phyloP scores from a whole-genome alignment of 176 grass and related monocot species.

The Triticum aestivum region IWGSC_CS_RefSeq_v2.1 NC_057801.1:460365968-460366467 shows the following conservation, averaged over 20 bases:
- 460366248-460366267: slow-evolving; percentile 70
- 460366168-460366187: slow-evolving; percentile 62
- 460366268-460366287: slow-evolving; percentile 44
- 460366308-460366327: slow-evolving; percentile 76
- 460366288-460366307: slow-evolving; percentile 75
- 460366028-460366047: slow-evolving; percentile 86
- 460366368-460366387: slow-evolving; percentile 85
- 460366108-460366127: slow-evolving; percentile 68
- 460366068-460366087: slow-evolving; percentile 68
- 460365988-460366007: slow-evolving; percentile 70
- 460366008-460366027: slow-evolving; percentile 82
- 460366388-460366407: slow-evolving; percentile 80
- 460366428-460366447: slow-evolving; percentile 68
- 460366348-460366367: slow-evolving; percentile 68
- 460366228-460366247: slow-evolving; percentile 69
- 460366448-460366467: slow-evolving; percentile 27
- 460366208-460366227: slow-evolving; percentile 54
- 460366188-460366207: slow-evolving; percentile 60
- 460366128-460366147: slow-evolving; percentile 45
- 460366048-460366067: slow-evolving; percentile 74
- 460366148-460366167: slow-evolving; percentile 51
- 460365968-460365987: slow-evolving; percentile 36
- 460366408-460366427: slow-evolving; percentile 81
- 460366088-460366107: slow-evolving; percentile 54
- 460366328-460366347: slow-evolving; percentile 72